Evolutionary conservation across 306 rosid species (phyloP).

Genomic region (Vigna unguiculata): DNA sequence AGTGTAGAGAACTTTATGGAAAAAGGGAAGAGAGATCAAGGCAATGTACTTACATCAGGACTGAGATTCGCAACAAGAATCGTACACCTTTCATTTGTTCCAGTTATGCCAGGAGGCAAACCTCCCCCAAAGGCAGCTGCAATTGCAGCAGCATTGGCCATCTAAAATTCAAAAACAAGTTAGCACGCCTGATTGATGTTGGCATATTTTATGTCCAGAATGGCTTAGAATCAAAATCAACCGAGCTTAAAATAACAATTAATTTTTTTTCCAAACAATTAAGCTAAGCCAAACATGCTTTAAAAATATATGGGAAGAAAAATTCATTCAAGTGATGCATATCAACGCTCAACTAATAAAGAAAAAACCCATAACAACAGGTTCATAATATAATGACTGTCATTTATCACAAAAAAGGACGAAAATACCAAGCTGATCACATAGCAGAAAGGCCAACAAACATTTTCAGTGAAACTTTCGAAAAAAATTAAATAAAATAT

Average conservation of each 20-base stretch:
- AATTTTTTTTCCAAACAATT: not conserved
- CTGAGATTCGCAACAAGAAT: constrained; percentile 88
- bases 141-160: constrained; percentile 90
- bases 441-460: not conserved
- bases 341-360: not conserved
- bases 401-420: constrained; percentile 31
- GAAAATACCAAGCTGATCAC: constrained; percentile 5
- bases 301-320: constrained; percentile 14
- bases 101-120: constrained; percentile 95
- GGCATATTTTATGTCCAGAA: not conserved
- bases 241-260: not conserved
- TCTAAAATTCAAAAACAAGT: constrained; percentile 55
- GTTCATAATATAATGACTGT: constrained; percentile 7
- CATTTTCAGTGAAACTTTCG: constrained; percentile 3
- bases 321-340: not conserved
- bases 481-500: not conserved
- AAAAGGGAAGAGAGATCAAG: constrained; percentile 15
- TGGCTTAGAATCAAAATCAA: not conserved
- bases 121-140: constrained; percentile 97
- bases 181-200: not conserved
- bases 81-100: constrained; percentile 97
- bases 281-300: not conserved
- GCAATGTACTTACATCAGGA: constrained; percentile 76
- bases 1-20: not conserved
- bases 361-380: not conserved